Evolutionary conservation across 441 rosid species (phyloP), one percentile per base, ranked within the genome.

Genomic region (Aquilaria agallochum): DNA sequence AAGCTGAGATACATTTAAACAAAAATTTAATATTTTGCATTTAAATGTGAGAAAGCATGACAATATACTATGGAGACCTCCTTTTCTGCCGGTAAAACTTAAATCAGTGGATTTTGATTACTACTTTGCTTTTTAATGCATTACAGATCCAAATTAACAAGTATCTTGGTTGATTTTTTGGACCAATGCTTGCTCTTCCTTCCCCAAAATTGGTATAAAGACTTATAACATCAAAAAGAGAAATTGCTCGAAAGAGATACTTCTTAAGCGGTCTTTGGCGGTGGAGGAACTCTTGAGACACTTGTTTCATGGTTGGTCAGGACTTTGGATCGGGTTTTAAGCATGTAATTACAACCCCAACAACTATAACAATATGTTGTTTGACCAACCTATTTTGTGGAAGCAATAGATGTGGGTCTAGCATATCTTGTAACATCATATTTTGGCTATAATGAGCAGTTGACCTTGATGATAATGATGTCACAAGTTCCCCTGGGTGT

Each of bases 401-500:
- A 45, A 11, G 48, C 1, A 53, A 5, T 1, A 69, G 5, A 2
- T 72, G 66, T 6, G 55, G 34, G 31, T 31, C 56, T 30, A 53
- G 9, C 34, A 30, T n/a, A 53, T 53, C 56, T 5, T 20, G 9
- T 9, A 70, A 31, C 60, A 20, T 53, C 5, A 53, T 4, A 32
- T 50, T 59, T 11, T 3, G 32, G 34, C 9, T 40, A 7, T 40
- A 40, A 4, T 0, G 45, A 40, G 45, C 20, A 11, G n/a, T 5
- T 32, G n/a, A 46, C 15, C 34, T 11, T 31, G 74, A 58, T 7
- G 61, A 47, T 11, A 45, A 44, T 9, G 60, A 62, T 11, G 53
- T 55, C 0, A 69, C 36, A 4, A 70, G 14, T 11, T 74, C 69
- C 50, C 55, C 52, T 3, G 78, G 72, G 64, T 70, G 75, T n/a